Percentiles rank a stretch among this genome's conserved stretches.
These are phyloP conservation scores for Botrytis cinerea DNA, from an alignment of 2,329 filamentous ascomycete species.

Conservation along the genomic window DNA sequence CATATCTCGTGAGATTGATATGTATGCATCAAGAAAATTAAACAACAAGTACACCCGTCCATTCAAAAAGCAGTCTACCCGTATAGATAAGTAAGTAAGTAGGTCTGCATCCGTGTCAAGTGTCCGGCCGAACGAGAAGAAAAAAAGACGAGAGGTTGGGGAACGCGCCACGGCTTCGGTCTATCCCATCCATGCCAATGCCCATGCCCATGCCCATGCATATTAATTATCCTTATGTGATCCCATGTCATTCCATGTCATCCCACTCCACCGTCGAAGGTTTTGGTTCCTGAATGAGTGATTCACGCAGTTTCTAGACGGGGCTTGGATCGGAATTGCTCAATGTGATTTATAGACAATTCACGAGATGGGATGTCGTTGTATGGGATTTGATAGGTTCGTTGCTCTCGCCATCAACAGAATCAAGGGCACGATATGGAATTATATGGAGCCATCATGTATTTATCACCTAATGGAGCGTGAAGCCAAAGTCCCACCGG, in stretches of 20 bases:
- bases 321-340: neutral
- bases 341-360: no score
- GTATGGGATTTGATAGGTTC: neutral
- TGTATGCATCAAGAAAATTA: neutral
- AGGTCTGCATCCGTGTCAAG: neutral
- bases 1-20: neutral
- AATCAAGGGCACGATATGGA: neutral
- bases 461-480: neutral
- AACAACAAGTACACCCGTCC: neutral
- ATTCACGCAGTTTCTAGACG: neutral
- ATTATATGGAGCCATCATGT: neutral
- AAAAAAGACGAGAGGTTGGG: conserved; percentile 16
- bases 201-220: neutral
- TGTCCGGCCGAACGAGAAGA: neutral
- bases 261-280: neutral
- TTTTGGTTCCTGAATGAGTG: neutral
- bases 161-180: neutral
- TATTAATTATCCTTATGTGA: neutral
- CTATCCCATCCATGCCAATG: neutral
- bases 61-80: neutral
- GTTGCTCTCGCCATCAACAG: no score
- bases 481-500: neutral
- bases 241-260: neutral
- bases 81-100: neutral
- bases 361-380: neutral